These are phyloP conservation scores for Penicillium sp. DNA, from an alignment of 2,329 filamentous ascomycete genomes.

Conservation along the genomic window DNA sequence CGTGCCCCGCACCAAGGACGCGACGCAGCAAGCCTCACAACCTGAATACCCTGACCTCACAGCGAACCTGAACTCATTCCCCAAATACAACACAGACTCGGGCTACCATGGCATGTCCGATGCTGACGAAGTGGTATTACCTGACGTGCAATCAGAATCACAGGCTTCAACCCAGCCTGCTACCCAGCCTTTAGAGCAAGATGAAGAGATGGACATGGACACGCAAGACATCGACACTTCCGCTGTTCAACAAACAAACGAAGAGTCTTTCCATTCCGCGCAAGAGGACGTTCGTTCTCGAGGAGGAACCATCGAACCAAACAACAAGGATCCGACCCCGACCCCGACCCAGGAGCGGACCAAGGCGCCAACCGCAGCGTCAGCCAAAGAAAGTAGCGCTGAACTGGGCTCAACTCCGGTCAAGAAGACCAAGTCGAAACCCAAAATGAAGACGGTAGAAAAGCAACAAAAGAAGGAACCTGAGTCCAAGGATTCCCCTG, in stretches of 20 bases:
- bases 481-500: constrained; percentile 12
- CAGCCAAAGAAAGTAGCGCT: constrained; percentile 3
- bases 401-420: constrained; percentile 2
- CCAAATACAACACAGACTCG: constrained; percentile 47
- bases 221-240: constrained; percentile 26
- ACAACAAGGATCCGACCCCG: constrained; percentile 32
- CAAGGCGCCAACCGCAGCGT: constrained; percentile 4
- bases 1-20: constrained; percentile 20
- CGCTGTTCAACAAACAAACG: constrained; percentile 41
- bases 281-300: constrained; percentile 39
- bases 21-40: constrained; percentile 21
- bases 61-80: constrained; percentile 41
- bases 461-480: constrained; percentile 2
- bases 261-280: constrained; percentile 51
- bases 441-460: neutral
- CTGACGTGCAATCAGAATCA: constrained; percentile 32
- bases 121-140: constrained; percentile 41
- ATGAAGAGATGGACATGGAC: constrained; percentile 22
- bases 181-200: constrained; percentile 34
- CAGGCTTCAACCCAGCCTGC: constrained; percentile 35
- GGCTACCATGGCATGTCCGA: constrained; percentile 51
- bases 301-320: constrained; percentile 41
- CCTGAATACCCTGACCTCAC: constrained; percentile 32
- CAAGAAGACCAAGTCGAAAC: constrained; percentile 8
- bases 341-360: constrained; percentile 21